A percentile compares a stretch with the other conserved stretches of the same genome.
Conservation (phyloP, 352 stramenopile species). For the Phytophthora citrophthora region DNA sequence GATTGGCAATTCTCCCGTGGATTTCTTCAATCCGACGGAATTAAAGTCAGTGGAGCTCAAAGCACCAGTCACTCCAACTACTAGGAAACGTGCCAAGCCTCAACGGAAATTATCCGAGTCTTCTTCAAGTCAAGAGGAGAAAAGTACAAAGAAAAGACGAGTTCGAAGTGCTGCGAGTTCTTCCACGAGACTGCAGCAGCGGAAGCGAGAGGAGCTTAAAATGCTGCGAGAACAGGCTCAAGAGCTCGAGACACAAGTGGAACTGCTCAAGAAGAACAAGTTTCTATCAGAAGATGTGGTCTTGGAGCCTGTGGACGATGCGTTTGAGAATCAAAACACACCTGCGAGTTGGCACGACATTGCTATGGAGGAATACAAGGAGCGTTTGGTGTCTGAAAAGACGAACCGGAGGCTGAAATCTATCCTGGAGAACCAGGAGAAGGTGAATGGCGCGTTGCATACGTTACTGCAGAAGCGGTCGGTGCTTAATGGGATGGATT, state of each 20-base stretch:
- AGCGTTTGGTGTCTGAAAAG: slow-evolving; percentile 34
- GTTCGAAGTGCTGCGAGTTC: slow-evolving; percentile 25
- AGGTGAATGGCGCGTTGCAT: slow-evolving; percentile 19
- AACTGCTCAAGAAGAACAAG: slow-evolving; percentile 31
- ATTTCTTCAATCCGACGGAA: slow-evolving; percentile 3
- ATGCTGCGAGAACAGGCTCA: slow-evolving; percentile 27
- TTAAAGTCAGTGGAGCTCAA: not conserved
- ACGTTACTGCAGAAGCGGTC: slow-evolving; percentile 27
- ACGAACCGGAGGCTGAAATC: slow-evolving; percentile 37
- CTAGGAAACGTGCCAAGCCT: slow-evolving; percentile 6
- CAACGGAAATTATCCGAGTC: not conserved
- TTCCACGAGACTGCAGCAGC: slow-evolving; percentile 31
- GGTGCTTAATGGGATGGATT: slow-evolving; percentile 32
- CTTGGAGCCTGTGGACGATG: not conserved
- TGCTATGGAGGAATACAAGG: slow-evolving; percentile 23
- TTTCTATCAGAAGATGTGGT: slow-evolving; percentile 11
- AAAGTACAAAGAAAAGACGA: slow-evolving; percentile 18
- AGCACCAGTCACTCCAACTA: not conserved
- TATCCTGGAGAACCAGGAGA: slow-evolving; percentile 31
- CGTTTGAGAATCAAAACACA: not conserved
- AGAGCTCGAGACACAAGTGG: slow-evolving; percentile 32
- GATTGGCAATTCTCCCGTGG: not conserved
- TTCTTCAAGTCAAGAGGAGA: slow-evolving; percentile 13
- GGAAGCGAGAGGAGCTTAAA: slow-evolving; percentile 34
- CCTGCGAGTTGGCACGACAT: slow-evolving; percentile 26